Base-by-base conservation (phyloP, 495 filamentous ascomycete species). In the Gamarada debralockiae region DNA sequence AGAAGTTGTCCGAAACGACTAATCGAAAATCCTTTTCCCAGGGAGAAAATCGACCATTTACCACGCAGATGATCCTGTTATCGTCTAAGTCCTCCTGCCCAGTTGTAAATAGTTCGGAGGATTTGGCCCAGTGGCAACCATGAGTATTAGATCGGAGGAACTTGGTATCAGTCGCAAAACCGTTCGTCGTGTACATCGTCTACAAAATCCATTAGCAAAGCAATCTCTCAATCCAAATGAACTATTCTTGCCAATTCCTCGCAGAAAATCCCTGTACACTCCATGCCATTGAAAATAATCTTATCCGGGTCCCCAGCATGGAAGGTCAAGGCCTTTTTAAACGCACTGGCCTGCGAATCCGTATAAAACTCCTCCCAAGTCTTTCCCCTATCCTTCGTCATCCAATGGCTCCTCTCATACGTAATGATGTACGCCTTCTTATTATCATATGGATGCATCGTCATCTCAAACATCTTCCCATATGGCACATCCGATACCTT, bases 101-200 rank as follows among this genome's bases (percentile, higher is more conserved):
- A 2, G 79, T 80, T n/a, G 74, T 80, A 65, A 97, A 96, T 37
- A 82, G 65, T 6, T 83, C 76, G 17, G 85, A 83, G 12, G 81
- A 80, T 48, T 85, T 85, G 10, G 92, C 93, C 84, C 90, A 98
- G 53, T 83, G 77, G 67, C 93, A 98, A 48, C 83, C 80, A 29
- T 78, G 72, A 2, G 86, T 85, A 39, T 78, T 73, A 24, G 77
- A 73, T 23, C 82, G 76, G 54, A 97, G 73, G 15, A 72, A 58
- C 49, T 85, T 75, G 25, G 80, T 75, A 33, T 73, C 63, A 7
- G 74, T 78, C 37, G 84, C 67, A 70, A 98, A 98, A 45, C 87
- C 87, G 66, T 98, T 81, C 14, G 73, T 83, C 1, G 93, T 97
- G 62, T 96, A 97, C 65, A 78, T 84, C 18, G 84, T 74, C 61